A percentile compares a stretch with the other conserved stretches of the same genome.
phyloP scores from a whole-genome alignment of 495 filamentous ascomycete genomes.

The Penicillium alfredii region DNA sequence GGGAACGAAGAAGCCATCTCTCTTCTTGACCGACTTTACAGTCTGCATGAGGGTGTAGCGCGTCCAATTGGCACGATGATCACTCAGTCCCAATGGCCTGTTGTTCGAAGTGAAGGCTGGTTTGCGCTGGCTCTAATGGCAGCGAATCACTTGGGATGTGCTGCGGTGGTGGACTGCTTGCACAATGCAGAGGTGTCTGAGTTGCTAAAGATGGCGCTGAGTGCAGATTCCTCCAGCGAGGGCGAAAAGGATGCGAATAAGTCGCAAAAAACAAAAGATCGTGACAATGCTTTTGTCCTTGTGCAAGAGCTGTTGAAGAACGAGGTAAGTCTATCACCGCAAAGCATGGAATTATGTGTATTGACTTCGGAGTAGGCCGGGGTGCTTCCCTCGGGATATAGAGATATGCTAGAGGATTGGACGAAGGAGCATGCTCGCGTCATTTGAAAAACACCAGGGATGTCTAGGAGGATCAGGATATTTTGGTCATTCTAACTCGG shows the following conservation, averaged over 20 bases:
- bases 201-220: slow-evolving; percentile 47
- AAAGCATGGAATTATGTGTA: neutral
- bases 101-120: slow-evolving; percentile 65
- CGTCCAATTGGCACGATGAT: slow-evolving; percentile 56
- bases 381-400: slow-evolving; percentile 22
- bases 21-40: slow-evolving; percentile 47
- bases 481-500: no score
- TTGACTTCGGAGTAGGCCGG: slow-evolving; percentile 24
- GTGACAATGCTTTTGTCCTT: slow-evolving; percentile 60
- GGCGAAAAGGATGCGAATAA: slow-evolving; percentile 19
- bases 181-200: slow-evolving; percentile 40
- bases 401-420: slow-evolving; percentile 23
- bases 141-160: slow-evolving; percentile 41
- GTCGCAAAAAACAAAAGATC: slow-evolving; percentile 41
- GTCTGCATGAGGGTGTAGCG: slow-evolving; percentile 43
- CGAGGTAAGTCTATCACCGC: slow-evolving; percentile 31
- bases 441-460: slow-evolving; percentile 10
- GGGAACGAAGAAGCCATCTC: slow-evolving; percentile 16
- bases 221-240: slow-evolving; percentile 19
- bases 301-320: slow-evolving; percentile 52
- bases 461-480: slow-evolving; percentile 1
- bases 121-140: slow-evolving; percentile 72
- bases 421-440: slow-evolving; percentile 21
- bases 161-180: slow-evolving; percentile 45
- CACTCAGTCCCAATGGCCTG: slow-evolving; percentile 61